phyloP scores from a whole-genome alignment of 768 basidiomycete genomes.

The Russula dissimulans region DNA sequence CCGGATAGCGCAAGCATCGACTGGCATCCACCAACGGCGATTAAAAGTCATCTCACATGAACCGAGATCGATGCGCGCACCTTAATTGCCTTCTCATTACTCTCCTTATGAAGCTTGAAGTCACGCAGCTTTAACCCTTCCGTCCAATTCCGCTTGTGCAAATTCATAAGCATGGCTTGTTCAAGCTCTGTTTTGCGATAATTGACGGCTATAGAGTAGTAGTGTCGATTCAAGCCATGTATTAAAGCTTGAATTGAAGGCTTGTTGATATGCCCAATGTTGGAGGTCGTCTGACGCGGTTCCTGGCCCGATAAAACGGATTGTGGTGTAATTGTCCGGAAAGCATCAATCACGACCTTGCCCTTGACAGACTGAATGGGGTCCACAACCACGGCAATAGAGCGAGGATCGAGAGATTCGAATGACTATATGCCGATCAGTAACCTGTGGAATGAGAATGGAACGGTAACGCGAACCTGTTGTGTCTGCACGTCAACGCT shows the following conservation, averaged over 20 bases:
- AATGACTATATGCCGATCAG: conserved; percentile 58
- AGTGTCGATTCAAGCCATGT: conserved; percentile 95
- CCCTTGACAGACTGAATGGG: conserved; percentile 98
- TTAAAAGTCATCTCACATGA: background rate
- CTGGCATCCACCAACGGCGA: conserved; percentile 30
- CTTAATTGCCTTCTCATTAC: conserved; percentile 92
- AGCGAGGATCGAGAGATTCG: conserved; percentile 85
- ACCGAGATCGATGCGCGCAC: conserved; percentile 34
- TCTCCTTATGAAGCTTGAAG: conserved; percentile 80
- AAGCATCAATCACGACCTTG: conserved; percentile 98
- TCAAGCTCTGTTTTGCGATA: conserved; percentile 98
- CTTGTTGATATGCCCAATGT: conserved; percentile 98
- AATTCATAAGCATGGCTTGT: conserved; percentile 97
- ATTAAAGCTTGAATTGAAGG: conserved; percentile 99
- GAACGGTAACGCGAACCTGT: conserved; percentile 46
- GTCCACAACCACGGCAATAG: conserved; percentile 95
- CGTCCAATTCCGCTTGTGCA: conserved; percentile 99
- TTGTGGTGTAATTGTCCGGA: conserved; percentile 91
- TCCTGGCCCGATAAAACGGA: conserved; percentile 86
- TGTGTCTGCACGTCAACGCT: conserved; percentile 99
- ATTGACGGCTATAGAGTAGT: conserved; percentile 96
- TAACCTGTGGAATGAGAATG: background rate
- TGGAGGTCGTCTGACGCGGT: conserved; percentile 93
- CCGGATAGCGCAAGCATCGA: conserved; percentile 89
- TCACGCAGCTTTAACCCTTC: conserved; percentile 90